Percentiles rank a stretch among this genome's conserved stretches.
Evolutionary conservation across 2,329 filamentous ascomycete genomes (phyloP).

Genomic region (Scleromitrula shiraiana): DNA sequence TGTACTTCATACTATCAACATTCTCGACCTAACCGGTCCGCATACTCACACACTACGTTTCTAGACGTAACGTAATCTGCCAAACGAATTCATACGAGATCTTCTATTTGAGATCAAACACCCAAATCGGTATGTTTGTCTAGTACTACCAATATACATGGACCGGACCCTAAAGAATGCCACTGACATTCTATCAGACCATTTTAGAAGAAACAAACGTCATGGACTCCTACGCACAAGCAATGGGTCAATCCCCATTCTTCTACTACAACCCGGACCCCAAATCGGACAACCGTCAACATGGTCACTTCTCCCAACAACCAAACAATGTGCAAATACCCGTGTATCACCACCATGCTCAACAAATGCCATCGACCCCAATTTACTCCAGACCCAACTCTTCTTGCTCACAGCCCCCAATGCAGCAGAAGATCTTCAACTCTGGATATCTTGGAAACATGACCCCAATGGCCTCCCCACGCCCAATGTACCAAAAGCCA

Average conservation of each 20-base stretch:
- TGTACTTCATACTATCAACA: conserved; percentile 14
- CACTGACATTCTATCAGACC: conserved; percentile 22
- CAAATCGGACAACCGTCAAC: conserved; percentile 62
- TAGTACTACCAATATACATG: not conserved
- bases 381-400: conserved; percentile 59
- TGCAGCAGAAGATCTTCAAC: conserved; percentile 28
- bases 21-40: conserved; percentile 7
- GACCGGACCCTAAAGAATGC: conserved; percentile 11
- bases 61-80: conserved; percentile 18
- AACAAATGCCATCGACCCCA: conserved; percentile 53
- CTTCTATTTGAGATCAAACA: conserved; percentile 1
- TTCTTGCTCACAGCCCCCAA: conserved; percentile 52
- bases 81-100: conserved; percentile 6
- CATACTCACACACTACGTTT: conserved; percentile 12
- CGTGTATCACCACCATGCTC: conserved; percentile 44
- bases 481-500: conserved; percentile 65
- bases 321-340: conserved; percentile 40
- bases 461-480: conserved; percentile 70
- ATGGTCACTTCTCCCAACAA: conserved; percentile 65
- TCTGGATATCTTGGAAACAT: conserved; percentile 35
- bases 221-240: conserved; percentile 37
- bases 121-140: conserved; percentile 16
- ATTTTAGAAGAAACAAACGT: conserved; percentile 9
- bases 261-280: conserved; percentile 82
- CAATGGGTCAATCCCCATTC: conserved; percentile 67